Conservation (phyloP, 2,329 filamentous ascomycete species). For the Xylariales sp. region DNA sequence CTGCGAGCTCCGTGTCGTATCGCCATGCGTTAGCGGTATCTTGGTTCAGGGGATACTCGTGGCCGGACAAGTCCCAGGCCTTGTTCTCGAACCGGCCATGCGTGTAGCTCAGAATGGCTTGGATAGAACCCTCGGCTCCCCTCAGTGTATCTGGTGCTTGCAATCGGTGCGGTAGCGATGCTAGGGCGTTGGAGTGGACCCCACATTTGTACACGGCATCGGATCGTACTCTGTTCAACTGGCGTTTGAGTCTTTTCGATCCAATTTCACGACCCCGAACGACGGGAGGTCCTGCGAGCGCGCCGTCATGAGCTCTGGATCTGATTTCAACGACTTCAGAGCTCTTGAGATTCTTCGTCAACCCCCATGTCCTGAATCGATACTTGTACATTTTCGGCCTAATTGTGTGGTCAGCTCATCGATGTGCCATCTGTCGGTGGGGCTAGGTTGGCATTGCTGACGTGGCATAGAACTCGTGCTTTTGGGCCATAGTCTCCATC, state of each 20-base stretch:
- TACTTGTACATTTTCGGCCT: conserved; percentile 11
- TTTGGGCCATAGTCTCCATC: conserved; percentile 14
- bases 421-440: not conserved
- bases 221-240: not conserved
- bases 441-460: conserved; percentile 6
- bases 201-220: not conserved
- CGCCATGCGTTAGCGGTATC: not conserved
- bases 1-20: not conserved
- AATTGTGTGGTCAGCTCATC: not conserved
- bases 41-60: not conserved
- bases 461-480: conserved; percentile 17
- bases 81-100: conserved; percentile 1
- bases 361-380: conserved; percentile 11
- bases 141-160: not conserved
- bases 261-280: conserved; percentile 11
- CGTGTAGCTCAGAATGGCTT: conserved; percentile 5
- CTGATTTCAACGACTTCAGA: conserved; percentile 14
- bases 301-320: conserved; percentile 1
- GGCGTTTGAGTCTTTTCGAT: conserved; percentile 8
- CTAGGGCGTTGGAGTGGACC: not conserved
- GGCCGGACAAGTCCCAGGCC: conserved; percentile 5
- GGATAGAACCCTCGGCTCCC: conserved; percentile 1
- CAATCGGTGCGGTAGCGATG: conserved; percentile 1
- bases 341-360: conserved; percentile 19
- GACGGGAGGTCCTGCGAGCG: not conserved